A percentile compares a stretch with the other conserved stretches of the same genome.
These are phyloP conservation scores for Graphilbum sp. DNA, from an alignment of 2,329 filamentous ascomycete species.

Conservation along the genomic window DNA sequence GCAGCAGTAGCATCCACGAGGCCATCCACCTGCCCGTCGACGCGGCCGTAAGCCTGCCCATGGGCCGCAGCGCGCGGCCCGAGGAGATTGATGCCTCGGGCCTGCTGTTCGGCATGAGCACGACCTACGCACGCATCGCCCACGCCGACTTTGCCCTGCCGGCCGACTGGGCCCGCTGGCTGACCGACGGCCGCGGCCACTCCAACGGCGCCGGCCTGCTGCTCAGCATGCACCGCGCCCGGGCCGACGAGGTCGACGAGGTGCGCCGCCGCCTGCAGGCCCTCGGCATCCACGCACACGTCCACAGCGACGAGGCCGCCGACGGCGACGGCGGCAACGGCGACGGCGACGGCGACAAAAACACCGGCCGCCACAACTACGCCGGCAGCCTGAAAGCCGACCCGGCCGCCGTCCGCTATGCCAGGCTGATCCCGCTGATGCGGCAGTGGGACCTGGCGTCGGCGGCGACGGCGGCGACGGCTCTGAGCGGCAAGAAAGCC, in stretches of 20 bases:
- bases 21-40: background rate
- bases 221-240: slow-evolving; percentile 23
- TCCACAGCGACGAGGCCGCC: slow-evolving; percentile 9
- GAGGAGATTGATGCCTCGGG: slow-evolving; percentile 21
- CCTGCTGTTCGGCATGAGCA: slow-evolving; percentile 25
- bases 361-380: background rate
- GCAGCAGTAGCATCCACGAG: slow-evolving; percentile 4
- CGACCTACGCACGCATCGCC: slow-evolving; percentile 23
- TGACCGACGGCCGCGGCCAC: slow-evolving; percentile 22
- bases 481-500: no score
- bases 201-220: slow-evolving; percentile 27
- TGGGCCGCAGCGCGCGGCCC: slow-evolving; percentile 15
- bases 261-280: slow-evolving; percentile 16
- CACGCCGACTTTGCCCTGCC: slow-evolving; percentile 22
- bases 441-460: background rate
- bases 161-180: slow-evolving; percentile 27
- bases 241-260: slow-evolving; percentile 16
- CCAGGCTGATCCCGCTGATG: slow-evolving; percentile 3
- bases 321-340: background rate
- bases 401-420: slow-evolving; percentile 7
- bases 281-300: slow-evolving; percentile 23
- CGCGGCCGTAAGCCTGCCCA: slow-evolving; percentile 17
- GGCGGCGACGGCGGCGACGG: no score
- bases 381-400: no score
- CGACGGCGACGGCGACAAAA: background rate